phyloP scores from a whole-genome alignment of 192 early-diverging fungal genomes.

The Diversispora eburnea region DNA sequence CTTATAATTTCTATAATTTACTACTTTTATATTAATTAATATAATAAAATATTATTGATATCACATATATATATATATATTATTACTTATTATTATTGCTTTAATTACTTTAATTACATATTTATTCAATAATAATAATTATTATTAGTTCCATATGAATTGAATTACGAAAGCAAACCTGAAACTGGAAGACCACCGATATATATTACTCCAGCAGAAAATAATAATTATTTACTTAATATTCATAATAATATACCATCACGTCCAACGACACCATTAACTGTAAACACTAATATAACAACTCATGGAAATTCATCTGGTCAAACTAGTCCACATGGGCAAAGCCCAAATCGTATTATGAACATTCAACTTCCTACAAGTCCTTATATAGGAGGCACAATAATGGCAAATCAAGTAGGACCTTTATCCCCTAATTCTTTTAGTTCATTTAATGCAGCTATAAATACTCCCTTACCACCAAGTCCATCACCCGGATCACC shows the following conservation, averaged over 20 bases:
- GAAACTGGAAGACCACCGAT: constrained; percentile 49
- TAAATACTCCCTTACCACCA: constrained; percentile 54
- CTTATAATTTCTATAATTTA: too few species aligned
- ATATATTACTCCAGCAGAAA: constrained; percentile 56
- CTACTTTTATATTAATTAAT: not conserved
- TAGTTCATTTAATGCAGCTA: constrained; percentile 46
- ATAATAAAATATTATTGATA: not conserved
- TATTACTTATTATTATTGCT: not conserved
- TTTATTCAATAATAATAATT: not conserved
- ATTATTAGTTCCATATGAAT: constrained; percentile 38
- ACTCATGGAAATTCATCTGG: constrained; percentile 25
- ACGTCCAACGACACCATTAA: constrained; percentile 38
- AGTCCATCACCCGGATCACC: constrained; percentile 49
- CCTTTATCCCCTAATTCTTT: constrained; percentile 43
- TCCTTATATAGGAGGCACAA: constrained; percentile 28
- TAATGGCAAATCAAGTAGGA: constrained; percentile 31
- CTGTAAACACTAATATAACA: constrained; percentile 38
- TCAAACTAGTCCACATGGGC: constrained; percentile 38
- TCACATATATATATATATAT: not conserved
- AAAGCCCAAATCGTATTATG: constrained; percentile 30
- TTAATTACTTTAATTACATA: too few species aligned
- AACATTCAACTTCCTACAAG: constrained; percentile 36
- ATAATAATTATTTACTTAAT: constrained; percentile 26
- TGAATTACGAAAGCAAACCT: constrained; percentile 42
- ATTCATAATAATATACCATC: constrained; percentile 25